Evolutionary conservation across 1,284 basidiomycete genomes (phyloP).

Genomic region (Flammula alnicola): DNA sequence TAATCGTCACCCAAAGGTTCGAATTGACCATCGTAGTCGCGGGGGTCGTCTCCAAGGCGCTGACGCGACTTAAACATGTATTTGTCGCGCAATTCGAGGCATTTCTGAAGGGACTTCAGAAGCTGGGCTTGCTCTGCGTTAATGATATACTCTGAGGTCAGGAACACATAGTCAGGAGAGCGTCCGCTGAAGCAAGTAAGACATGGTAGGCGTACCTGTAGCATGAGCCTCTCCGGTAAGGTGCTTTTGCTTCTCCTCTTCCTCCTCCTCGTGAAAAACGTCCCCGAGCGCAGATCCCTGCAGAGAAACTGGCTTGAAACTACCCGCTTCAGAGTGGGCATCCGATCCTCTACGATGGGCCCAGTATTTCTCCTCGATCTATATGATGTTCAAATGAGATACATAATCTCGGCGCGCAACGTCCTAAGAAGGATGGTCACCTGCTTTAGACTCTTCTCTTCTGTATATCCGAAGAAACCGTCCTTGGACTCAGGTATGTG

Average conservation of each 20-base stretch:
- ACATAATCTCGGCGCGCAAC: not conserved
- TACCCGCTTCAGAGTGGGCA: slow-evolving; percentile 48
- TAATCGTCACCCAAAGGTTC: slow-evolving; percentile 48
- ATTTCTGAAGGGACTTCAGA: slow-evolving; percentile 72
- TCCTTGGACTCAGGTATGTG: slow-evolving; percentile 63
- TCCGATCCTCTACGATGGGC: slow-evolving; percentile 62
- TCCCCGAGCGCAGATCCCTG: slow-evolving; percentile 36
- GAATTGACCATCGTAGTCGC: slow-evolving; percentile 83
- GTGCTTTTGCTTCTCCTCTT: slow-evolving; percentile 21
- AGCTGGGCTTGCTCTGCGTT: slow-evolving; percentile 58
- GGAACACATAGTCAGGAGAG: not conserved
- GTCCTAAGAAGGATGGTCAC: slow-evolving; percentile 46
- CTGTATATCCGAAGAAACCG: slow-evolving; percentile 76
- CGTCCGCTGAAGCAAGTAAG: not conserved
- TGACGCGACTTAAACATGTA: slow-evolving; percentile 88
- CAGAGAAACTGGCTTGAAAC: slow-evolving; percentile 45
- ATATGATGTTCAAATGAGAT: slow-evolving; percentile 3
- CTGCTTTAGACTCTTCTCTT: slow-evolving; percentile 74
- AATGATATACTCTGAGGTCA: slow-evolving; percentile 49
- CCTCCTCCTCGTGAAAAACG: slow-evolving; percentile 44
- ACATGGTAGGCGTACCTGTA: slow-evolving; percentile 29
- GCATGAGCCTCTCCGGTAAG: slow-evolving; percentile 29
- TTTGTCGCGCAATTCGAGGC: slow-evolving; percentile 89
- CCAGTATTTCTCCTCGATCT: slow-evolving; percentile 77
- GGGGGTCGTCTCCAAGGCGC: slow-evolving; percentile 89